Conservation (phyloP, 2,329 filamentous ascomycete genomes). For the Sporothrix humicola region DNA sequence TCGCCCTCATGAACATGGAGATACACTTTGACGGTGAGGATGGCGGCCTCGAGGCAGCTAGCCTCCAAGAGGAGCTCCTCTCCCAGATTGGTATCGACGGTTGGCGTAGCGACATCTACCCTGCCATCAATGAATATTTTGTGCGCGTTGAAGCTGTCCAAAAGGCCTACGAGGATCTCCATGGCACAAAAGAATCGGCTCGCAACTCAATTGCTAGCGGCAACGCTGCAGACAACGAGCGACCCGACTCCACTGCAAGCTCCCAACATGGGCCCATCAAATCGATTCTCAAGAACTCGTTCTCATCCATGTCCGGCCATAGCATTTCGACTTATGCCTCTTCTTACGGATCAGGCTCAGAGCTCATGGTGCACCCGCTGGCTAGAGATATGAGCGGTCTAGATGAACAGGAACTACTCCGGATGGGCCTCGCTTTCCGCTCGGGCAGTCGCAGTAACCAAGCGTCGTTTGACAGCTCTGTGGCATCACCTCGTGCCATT, state of each 20-base stretch:
- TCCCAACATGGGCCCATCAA: slow-evolving; percentile 8
- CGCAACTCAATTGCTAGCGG: too few species aligned
- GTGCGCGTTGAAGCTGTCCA: slow-evolving; percentile 21
- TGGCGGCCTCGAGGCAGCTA: background rate
- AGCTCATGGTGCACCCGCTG: slow-evolving; percentile 30
- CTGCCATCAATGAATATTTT: slow-evolving; percentile 33
- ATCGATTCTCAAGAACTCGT: slow-evolving; percentile 34
- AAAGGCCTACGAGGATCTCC: background rate
- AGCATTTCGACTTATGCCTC: slow-evolving; percentile 30
- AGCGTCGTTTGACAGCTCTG: slow-evolving; percentile 21
- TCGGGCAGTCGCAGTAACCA: background rate
- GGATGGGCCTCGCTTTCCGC: slow-evolving; percentile 28
- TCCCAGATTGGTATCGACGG: slow-evolving; percentile 24
- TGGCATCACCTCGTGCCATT: background rate
- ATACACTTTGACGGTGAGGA: background rate
- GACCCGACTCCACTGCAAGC: background rate
- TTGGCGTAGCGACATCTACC: slow-evolving; percentile 33
- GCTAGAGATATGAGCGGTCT: slow-evolving; percentile 21
- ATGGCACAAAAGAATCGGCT: background rate
- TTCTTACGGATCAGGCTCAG: slow-evolving; percentile 20
- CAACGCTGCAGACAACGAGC: background rate
- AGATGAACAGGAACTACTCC: slow-evolving; percentile 26
- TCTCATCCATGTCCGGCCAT: slow-evolving; percentile 24
- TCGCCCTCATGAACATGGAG: slow-evolving; percentile 28
- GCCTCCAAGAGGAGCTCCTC: slow-evolving; percentile 28